Conservation (phyloP, 768 basidiomycete genomes). For the Collybia nuda region DNA sequence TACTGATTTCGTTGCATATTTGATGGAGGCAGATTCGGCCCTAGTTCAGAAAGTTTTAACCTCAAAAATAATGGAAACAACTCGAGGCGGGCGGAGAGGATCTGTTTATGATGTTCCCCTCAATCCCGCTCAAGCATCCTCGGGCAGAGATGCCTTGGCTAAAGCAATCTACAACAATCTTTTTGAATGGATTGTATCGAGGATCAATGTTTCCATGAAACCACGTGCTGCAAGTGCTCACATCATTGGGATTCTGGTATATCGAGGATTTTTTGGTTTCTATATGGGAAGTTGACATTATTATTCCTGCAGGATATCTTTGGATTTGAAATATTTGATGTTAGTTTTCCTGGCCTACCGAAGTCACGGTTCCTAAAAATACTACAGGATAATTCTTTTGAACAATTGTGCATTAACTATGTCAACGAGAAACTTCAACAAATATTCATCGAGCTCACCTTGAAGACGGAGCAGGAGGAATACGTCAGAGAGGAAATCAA, state of each 20-base stretch:
- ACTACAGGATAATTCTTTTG: constrained; percentile 88
- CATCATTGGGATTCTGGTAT: constrained; percentile 88
- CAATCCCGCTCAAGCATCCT: constrained; percentile 86
- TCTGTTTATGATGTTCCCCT: constrained; percentile 97
- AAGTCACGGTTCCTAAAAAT: constrained; percentile 2
- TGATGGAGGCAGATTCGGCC: constrained; percentile 84
- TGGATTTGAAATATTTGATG: constrained; percentile 98
- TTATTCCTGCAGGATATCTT: constrained; percentile 77
- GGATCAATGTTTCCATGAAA: constrained; percentile 96
- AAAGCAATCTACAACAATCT: constrained; percentile 98
- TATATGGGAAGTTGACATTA: constrained; percentile 2
- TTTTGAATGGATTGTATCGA: constrained; percentile 98
- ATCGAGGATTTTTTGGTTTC: constrained; percentile 17
- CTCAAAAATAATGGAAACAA: constrained; percentile 85
- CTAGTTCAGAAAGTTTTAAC: constrained; percentile 88
- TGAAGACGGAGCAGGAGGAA: constrained; percentile 99
- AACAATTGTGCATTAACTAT: constrained; percentile 99
- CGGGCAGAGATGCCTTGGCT: constrained; percentile 88
- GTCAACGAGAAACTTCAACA: constrained; percentile 99
- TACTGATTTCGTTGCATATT: constrained; percentile 93
- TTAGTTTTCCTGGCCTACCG: constrained; percentile 23
- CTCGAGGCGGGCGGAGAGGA: constrained; percentile 82
- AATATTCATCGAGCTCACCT: constrained; percentile 97
- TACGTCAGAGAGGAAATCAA: constrained; percentile 98
- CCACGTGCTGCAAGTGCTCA: constrained; percentile 70